These are phyloP conservation scores for Myxozyma udenii DNA, from an alignment of 805 yeast species.

Conservation along the genomic window DNA sequence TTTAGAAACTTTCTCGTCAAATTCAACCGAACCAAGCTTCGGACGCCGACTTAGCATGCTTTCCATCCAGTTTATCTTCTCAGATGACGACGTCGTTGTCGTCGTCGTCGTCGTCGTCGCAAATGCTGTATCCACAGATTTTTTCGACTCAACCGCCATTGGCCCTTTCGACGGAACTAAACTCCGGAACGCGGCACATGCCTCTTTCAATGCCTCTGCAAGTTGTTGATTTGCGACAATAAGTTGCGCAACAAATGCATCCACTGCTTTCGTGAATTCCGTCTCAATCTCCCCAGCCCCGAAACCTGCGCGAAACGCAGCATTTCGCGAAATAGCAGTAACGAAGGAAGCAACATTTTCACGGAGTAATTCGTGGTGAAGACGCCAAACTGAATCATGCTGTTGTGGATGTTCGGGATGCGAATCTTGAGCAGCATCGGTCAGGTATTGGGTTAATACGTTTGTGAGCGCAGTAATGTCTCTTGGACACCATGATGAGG, in stretches of 20 bases:
- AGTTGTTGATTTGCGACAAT: constrained; percentile 11
- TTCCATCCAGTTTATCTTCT: constrained; percentile 14
- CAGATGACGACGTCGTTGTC: neutral
- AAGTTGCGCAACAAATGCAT: constrained; percentile 5
- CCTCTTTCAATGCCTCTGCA: constrained; percentile 1
- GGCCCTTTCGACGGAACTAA: too few relatives aligned
- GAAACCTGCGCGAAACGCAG: too few relatives aligned
- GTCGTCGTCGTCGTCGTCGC: neutral
- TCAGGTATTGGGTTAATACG: too few relatives aligned
- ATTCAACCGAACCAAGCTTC: constrained; percentile 9
- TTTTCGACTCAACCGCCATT: too few relatives aligned
- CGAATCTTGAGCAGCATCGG: too few relatives aligned
- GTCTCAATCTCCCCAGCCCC: neutral
- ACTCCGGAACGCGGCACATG: too few relatives aligned
- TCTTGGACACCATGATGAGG: neutral
- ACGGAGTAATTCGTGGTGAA: too few relatives aligned
- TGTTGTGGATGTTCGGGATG: too few relatives aligned
- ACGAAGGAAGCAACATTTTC: too few relatives aligned
- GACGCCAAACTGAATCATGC: too few relatives aligned
- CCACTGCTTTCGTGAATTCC: constrained; percentile 1
- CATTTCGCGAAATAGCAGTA: too few relatives aligned
- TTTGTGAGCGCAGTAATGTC: neutral
- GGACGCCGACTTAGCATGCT: constrained; percentile 6
- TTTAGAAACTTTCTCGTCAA: neutral
- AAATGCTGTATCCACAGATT: too few relatives aligned